Evolutionary conservation across 139 green algal species (phyloP).

Genomic region (Volvox africanus): DNA sequence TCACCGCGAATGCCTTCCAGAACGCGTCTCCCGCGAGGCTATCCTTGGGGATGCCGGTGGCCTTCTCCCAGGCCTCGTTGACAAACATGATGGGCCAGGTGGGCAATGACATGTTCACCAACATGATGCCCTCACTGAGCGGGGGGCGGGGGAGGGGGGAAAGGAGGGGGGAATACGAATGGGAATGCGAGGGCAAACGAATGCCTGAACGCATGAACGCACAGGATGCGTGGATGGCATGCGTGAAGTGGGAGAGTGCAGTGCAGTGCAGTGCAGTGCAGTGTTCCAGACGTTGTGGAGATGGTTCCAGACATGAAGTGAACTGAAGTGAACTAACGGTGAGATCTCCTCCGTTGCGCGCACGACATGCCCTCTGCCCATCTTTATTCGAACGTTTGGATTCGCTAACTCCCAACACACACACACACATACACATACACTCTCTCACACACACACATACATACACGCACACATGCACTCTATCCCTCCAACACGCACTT

Average conservation of each 20-base stretch:
- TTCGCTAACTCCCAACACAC: no score
- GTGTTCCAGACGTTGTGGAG: no score
- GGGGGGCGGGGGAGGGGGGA: background rate
- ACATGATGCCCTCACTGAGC: conserved; percentile 82
- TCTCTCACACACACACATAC: no score
- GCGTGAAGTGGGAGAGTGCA: no score
- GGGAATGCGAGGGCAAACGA: background rate
- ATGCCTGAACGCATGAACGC: no score
- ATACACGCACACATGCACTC: no score
- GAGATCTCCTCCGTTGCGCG: no score
- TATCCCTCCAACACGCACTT: conserved; percentile 47
- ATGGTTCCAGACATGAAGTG: no score
- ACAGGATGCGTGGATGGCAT: no score
- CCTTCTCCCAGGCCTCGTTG: conserved; percentile 81
- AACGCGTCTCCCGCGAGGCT: conserved; percentile 50
- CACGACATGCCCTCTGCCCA: background rate
- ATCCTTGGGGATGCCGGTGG: conserved; percentile 50
- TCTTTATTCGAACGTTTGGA: background rate
- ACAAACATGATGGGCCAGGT: conserved; percentile 80
- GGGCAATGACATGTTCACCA: conserved; percentile 71
- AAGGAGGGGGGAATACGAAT: background rate
- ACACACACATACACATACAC: no score
- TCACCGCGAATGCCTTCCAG: conserved; percentile 66
- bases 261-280: no score
- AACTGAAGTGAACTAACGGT: no score